Base-by-base conservation (phyloP, 768 basidiomycete genomes). In the Tulasnella sp. region DNA sequence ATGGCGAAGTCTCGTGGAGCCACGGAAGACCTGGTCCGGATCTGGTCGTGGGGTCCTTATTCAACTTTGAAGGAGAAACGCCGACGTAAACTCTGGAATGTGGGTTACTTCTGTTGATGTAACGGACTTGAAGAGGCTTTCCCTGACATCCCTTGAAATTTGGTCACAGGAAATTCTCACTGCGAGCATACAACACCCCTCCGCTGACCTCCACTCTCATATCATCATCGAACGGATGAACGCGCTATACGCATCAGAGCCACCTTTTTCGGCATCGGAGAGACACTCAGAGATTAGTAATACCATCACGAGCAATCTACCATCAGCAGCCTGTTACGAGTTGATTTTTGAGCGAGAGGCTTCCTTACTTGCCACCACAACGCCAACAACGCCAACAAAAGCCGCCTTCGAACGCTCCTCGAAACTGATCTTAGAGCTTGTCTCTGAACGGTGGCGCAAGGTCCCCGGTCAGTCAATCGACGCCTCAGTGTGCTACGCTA, bases 41-140 rank as follows among this genome's bases (percentile, higher is more conserved):
- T 83, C 41, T 82, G 82, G 82, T 65, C 74, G 46, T 82, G 80
- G 81, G 79, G 80, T 49, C 61, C 80, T 60, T 60, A 57, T 43
- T 42, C 53, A 34, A 22, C 21, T 62, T 30, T 63, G 60, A 64
- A 59, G 24, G 52, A 30, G 27, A 42, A 52, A 52, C 50, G 49
- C 30, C 59, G 57, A 21, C 66, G 65, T 29, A 60, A 45, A 66
- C 64, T 49, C 44, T 62, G n/a, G 19, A 53, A 63, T 59, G 64
- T 65, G n/a, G 1, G 64, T 31, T 46, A n/a, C n/a, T 31, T n/a
- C 19, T 34, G 4, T 8, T 38, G 34, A 38, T 15, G 5, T 15
- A 15, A 38, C 15, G 7, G 31, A n/a, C n/a, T n/a, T n/a, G n/a
- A n/a, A n/a, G n/a, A n/a, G n/a, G n/a, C n/a, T n/a, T n/a, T n/a